phyloP scores from a whole-genome alignment of 805 yeast species.

The Ogataea corticis region DNA sequence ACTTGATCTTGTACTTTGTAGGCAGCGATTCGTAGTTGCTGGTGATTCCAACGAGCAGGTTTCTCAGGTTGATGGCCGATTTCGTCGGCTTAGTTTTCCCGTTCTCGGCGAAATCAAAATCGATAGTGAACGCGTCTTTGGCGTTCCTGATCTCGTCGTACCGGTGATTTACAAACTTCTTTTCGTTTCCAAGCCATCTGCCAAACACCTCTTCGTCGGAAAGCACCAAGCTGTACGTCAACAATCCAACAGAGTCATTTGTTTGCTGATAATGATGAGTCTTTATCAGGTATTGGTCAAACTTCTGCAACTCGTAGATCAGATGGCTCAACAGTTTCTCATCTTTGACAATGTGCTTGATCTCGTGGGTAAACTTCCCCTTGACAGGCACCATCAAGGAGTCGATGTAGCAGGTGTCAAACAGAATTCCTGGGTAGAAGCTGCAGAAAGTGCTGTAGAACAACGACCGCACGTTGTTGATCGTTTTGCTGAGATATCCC shows the following conservation, averaged over 20 bases:
- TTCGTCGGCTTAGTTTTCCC: constrained; percentile 57
- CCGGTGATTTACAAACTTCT: constrained; percentile 49
- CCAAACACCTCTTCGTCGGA: constrained; percentile 33
- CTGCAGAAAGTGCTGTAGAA: constrained; percentile 32
- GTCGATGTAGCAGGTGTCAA: constrained; percentile 42
- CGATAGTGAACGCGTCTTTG: constrained; percentile 55
- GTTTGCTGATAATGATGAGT: constrained; percentile 41
- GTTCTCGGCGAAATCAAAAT: constrained; percentile 50
- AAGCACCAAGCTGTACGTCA: constrained; percentile 33
- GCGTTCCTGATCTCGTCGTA: constrained; percentile 52
- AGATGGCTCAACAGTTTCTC: constrained; percentile 58
- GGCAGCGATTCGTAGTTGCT: constrained; percentile 53
- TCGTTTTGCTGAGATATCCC: constrained; percentile 38
- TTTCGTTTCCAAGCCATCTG: constrained; percentile 57
- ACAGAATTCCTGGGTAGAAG: constrained; percentile 18
- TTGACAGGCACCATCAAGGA: constrained; percentile 49
- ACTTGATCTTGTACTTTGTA: constrained; percentile 54
- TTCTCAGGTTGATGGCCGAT: constrained; percentile 57
- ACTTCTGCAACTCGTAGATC: constrained; percentile 55
- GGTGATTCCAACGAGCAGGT: constrained; percentile 57
- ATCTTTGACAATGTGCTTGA: constrained; percentile 29
- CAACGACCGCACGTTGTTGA: constrained; percentile 29
- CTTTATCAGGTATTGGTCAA: constrained; percentile 51
- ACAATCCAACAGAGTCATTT: constrained; percentile 26
- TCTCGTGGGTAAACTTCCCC: constrained; percentile 38